Percentiles rank a stretch among this genome's conserved stretches.
phyloP scores from a whole-genome alignment of 148 eudicot genomes.

The Silene latifolia region DNA sequence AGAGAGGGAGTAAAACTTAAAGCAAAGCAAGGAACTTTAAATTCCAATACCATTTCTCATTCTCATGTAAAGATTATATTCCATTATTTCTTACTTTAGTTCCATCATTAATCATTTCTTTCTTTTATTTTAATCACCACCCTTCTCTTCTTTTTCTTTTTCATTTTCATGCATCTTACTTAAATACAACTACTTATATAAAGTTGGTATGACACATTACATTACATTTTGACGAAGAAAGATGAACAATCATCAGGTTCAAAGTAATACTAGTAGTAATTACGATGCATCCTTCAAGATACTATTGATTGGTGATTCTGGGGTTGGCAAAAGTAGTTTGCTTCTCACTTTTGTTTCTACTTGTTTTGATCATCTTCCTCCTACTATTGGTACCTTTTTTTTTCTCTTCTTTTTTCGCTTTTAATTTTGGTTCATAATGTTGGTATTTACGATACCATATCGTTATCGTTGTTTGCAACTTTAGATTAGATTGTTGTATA shows the following conservation, averaged over 20 bases:
- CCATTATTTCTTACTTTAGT: no score
- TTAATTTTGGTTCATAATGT: no score
- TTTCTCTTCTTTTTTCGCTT: background rate
- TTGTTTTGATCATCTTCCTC: conserved; percentile 61
- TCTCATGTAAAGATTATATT: no score
- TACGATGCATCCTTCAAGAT: conserved; percentile 79
- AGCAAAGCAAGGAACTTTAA: background rate
- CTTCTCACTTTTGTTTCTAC: conserved; percentile 68
- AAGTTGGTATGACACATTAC: background rate
- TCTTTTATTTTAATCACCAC: no score
- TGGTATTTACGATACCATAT: no score
- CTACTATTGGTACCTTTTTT: conserved; percentile 65
- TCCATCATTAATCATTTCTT: no score
- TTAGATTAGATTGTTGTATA: no score
- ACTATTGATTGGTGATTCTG: conserved; percentile 70
- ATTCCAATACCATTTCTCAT: background rate
- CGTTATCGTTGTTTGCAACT: no score
- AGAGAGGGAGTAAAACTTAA: no score
- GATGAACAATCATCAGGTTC: conserved; percentile 7
- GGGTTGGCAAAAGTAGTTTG: conserved; percentile 65
- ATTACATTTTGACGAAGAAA: background rate
- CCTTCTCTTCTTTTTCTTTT: background rate
- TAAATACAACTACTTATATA: no score
- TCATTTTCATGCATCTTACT: background rate
- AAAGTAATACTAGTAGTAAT: conserved; percentile 12